Percentiles rank a stretch among this genome's conserved stretches.
These are phyloP conservation scores for Echinosophora koreensis DNA, from an alignment of 306 rosid species.

Conservation along the genomic window DNA sequence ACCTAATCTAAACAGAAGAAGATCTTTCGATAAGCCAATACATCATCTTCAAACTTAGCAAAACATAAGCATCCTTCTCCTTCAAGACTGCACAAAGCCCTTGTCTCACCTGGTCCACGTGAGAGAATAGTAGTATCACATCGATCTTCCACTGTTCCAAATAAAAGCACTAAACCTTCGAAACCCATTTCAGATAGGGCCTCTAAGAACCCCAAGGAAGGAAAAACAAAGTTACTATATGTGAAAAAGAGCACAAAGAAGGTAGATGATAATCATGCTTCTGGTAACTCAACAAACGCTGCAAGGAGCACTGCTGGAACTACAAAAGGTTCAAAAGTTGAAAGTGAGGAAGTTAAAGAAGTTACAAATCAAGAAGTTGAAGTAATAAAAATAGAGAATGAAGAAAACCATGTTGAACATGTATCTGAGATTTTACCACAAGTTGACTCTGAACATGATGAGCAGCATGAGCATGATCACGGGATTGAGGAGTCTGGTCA, in stretches of 20 bases:
- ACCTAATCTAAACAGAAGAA: slow-evolving; percentile 54
- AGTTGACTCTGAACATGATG: background rate
- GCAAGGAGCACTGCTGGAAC: slow-evolving; percentile 5
- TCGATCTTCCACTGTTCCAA: slow-evolving; percentile 27
- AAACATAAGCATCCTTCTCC: slow-evolving; percentile 48
- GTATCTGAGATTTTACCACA: background rate
- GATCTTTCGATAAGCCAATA: slow-evolving; percentile 63
- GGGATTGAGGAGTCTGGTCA: slow-evolving; percentile 35
- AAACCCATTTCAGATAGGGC: slow-evolving; percentile 40
- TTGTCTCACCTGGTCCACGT: slow-evolving; percentile 50
- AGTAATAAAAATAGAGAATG: slow-evolving; percentile 14
- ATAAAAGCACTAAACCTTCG: slow-evolving; percentile 26
- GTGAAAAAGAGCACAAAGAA: slow-evolving; percentile 41
- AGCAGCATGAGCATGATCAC: slow-evolving; percentile 11
- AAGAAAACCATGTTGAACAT: slow-evolving; percentile 4
- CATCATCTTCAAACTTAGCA: slow-evolving; percentile 47
- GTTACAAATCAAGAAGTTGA: slow-evolving; percentile 32
- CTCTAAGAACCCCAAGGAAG: slow-evolving; percentile 12
- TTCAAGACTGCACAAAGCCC: slow-evolving; percentile 49
- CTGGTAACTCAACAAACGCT: slow-evolving; percentile 20
- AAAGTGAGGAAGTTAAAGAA: slow-evolving; percentile 28
- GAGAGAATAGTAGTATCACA: slow-evolving; percentile 6
- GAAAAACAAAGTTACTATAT: slow-evolving; percentile 5
- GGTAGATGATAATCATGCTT: background rate
- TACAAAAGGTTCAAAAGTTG: background rate